Conservation (phyloP, 2,329 filamentous ascomycete genomes). For the Pestalotiopsis fici region DNA sequence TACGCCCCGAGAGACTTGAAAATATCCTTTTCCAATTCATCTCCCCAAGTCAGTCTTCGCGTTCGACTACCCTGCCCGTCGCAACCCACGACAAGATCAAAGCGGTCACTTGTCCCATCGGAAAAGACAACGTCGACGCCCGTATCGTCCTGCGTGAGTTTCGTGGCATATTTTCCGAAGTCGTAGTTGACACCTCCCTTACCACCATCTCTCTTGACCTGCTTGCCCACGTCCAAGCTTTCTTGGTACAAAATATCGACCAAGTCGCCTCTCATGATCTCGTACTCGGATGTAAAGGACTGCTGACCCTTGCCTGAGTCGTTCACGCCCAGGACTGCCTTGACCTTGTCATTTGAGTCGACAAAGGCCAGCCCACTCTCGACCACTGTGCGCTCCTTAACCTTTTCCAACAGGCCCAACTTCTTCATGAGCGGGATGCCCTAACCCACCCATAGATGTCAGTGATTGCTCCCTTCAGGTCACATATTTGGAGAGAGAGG, state of each 20-base stretch:
- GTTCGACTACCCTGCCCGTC: constrained; percentile 54
- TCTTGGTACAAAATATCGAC: constrained; percentile 48
- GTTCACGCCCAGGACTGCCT: constrained; percentile 41
- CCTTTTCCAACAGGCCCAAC: constrained; percentile 34
- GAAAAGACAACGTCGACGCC: constrained; percentile 40
- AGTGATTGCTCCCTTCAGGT: too few relatives aligned
- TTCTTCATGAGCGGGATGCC: constrained; percentile 36
- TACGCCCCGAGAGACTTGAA: constrained; percentile 33
- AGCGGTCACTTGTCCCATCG: constrained; percentile 41
- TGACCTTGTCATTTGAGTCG: constrained; percentile 35
- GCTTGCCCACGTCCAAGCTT: constrained; percentile 24
- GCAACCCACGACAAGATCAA: constrained; percentile 55
- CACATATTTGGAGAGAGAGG: too few relatives aligned
- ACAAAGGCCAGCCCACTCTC: constrained; percentile 51
- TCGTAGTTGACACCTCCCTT: constrained; percentile 28
- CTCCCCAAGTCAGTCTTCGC: constrained; percentile 37
- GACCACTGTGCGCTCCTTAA: constrained; percentile 38
- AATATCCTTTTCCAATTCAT: constrained; percentile 21
- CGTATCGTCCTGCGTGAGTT: constrained; percentile 27
- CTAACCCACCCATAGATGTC: too few relatives aligned
- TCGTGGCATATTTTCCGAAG: constrained; percentile 30
- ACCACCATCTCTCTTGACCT: constrained; percentile 16
- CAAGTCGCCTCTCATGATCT: constrained; percentile 62
- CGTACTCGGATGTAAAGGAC: constrained; percentile 54
- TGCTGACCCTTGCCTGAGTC: constrained; percentile 42